phyloP scores from a whole-genome alignment of 2,329 filamentous ascomycete species.

The Fusarium albidum region DNA sequence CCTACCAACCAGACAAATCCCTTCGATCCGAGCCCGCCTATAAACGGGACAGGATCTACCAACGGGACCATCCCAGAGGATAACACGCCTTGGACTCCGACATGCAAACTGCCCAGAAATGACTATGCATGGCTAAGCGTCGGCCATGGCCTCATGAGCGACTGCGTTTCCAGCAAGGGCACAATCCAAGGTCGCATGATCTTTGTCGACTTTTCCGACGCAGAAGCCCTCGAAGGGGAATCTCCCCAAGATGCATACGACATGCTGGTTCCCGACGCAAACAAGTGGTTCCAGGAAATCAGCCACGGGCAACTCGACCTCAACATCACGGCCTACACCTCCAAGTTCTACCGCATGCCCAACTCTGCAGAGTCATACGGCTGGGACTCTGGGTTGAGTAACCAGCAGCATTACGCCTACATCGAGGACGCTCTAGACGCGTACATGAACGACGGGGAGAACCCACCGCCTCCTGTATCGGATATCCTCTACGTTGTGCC shows the following conservation, averaged over 20 bases:
- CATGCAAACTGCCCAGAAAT: constrained; percentile 1
- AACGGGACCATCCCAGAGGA: constrained; percentile 4
- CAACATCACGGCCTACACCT: constrained; percentile 33
- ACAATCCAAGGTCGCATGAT: constrained; percentile 45
- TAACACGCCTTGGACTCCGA: constrained; percentile 4
- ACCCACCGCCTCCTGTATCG: constrained; percentile 2
- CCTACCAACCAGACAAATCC: constrained; percentile 1
- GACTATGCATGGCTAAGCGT: neutral
- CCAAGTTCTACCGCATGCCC: constrained; percentile 41
- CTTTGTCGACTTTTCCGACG: constrained; percentile 48
- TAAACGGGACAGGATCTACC: constrained; percentile 3
- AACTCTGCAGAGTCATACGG: constrained; percentile 36
- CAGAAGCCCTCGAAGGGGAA: constrained; percentile 27
- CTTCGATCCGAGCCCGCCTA: neutral
- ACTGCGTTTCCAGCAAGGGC: constrained; percentile 45
- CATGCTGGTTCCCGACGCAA: constrained; percentile 17
- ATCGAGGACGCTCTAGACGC: constrained; percentile 27
- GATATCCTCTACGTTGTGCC: constrained; percentile 29
- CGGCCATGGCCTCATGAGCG: constrained; percentile 9
- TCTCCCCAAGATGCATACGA: constrained; percentile 35
- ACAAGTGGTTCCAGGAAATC: constrained; percentile 36
- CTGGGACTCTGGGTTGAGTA: constrained; percentile 14
- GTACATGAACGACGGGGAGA: constrained; percentile 10
- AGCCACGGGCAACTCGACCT: constrained; percentile 36
- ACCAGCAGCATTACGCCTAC: constrained; percentile 12